Percentiles rank a stretch among this genome's conserved stretches.
phyloP scores from a whole-genome alignment of 306 rosid species.

The Castanea sativa region DNA sequence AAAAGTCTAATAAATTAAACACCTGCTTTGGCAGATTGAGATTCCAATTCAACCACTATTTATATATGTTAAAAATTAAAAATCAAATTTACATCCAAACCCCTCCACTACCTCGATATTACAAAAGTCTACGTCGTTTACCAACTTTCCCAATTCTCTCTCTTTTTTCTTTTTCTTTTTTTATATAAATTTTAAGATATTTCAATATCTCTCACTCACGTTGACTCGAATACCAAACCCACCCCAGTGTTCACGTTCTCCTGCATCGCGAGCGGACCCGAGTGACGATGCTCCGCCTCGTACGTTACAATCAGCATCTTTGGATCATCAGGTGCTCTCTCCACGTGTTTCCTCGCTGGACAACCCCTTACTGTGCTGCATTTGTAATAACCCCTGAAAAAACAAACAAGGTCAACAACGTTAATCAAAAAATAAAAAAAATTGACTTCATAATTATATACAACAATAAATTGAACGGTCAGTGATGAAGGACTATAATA shows the following conservation, averaged over 20 bases:
- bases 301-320: constrained; percentile 83
- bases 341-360: constrained; percentile 95
- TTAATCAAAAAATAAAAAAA: not conserved
- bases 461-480: constrained; percentile 1
- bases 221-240: constrained; percentile 55
- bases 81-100: constrained; percentile 32
- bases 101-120: not conserved
- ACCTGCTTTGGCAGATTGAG: constrained; percentile 2
- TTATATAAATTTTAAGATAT: too few relatives aligned
- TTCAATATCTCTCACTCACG: constrained; percentile 13
- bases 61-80: not conserved
- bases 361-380: constrained; percentile 78
- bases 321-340: constrained; percentile 74
- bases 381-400: constrained; percentile 72
- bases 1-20: not conserved
- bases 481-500: not conserved
- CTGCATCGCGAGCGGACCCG: constrained; percentile 43
- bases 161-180: not conserved
- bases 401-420: not conserved
- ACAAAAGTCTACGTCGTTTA: not conserved
- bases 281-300: constrained; percentile 84
- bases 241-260: constrained; percentile 45
- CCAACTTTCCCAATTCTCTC: not conserved
- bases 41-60: constrained; percentile 16
- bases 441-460: not conserved